Evolutionary conservation across 23 red algal species (phyloP).

Genomic region (Chondrus crispus): DNA sequence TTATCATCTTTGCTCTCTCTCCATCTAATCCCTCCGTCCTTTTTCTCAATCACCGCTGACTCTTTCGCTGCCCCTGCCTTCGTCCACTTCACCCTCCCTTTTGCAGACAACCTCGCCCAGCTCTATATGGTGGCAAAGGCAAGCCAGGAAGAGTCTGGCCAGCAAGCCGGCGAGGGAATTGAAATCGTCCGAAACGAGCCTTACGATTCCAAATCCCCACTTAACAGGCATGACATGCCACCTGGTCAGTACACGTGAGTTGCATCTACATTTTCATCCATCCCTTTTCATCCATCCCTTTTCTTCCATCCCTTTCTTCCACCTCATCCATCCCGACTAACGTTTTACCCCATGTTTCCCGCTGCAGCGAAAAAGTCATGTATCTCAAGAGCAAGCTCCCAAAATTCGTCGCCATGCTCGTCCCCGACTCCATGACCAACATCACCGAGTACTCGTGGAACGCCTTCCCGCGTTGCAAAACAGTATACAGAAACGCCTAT

Average conservation of each 20-base stretch:
- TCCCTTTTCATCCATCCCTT: neutral
- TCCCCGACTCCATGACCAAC: slow-evolving; percentile 68
- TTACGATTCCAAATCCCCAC: slow-evolving; percentile 24
- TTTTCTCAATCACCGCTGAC: neutral
- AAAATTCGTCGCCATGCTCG: slow-evolving; percentile 64
- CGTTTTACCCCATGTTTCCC: neutral
- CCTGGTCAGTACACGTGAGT: slow-evolving; percentile 68
- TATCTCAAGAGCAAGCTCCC: slow-evolving; percentile 73
- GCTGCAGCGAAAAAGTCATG: slow-evolving; percentile 67
- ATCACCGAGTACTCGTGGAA: slow-evolving; percentile 89
- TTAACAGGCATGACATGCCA: slow-evolving; percentile 77
- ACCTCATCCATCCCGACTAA: neutral
- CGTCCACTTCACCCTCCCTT: too few relatives aligned
- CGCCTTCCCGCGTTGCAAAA: slow-evolving; percentile 80
- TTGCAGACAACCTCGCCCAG: slow-evolving; percentile 56
- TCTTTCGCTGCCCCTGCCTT: neutral
- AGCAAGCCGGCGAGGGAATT: slow-evolving; percentile 67
- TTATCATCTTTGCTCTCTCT: neutral
- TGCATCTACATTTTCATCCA: neutral
- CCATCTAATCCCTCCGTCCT: too few relatives aligned
- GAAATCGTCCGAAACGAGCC: slow-evolving; percentile 80
- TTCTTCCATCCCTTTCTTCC: neutral
- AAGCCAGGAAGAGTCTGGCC: slow-evolving; percentile 74
- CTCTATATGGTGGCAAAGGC: slow-evolving; percentile 94
- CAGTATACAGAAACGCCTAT: slow-evolving; percentile 77